phyloP scores from a whole-genome alignment of 2,329 filamentous ascomycete genomes.

The Pestalotiopsis fici region DNA sequence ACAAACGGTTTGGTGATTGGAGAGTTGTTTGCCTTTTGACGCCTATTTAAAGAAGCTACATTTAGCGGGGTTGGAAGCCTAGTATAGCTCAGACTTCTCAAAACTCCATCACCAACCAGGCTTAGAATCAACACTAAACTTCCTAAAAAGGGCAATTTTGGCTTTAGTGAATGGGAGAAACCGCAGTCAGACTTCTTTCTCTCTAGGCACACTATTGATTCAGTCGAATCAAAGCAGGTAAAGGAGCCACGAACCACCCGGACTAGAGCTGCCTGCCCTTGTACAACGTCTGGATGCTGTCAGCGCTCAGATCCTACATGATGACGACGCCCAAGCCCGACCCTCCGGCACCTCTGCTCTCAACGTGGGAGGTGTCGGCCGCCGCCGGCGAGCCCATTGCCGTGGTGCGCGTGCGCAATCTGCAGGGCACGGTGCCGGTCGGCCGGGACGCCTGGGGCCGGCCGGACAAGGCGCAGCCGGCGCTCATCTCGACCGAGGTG shows the following conservation, averaged over 20 bases:
- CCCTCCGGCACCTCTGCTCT: conserved; percentile 32
- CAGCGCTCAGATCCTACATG: conserved; percentile 21
- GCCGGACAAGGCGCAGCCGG: conserved; percentile 57
- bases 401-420: conserved; percentile 61
- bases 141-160: not conserved
- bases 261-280: too few relatives aligned
- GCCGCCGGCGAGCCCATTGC: conserved; percentile 48
- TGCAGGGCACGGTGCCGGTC: conserved; percentile 57
- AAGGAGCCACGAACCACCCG: too few relatives aligned
- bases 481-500: conserved; percentile 61
- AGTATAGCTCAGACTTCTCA: not conserved
- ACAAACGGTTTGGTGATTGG: not conserved
- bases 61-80: not conserved
- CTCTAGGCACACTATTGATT: not conserved
- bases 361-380: conserved; percentile 37
- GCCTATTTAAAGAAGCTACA: not conserved
- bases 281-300: conserved; percentile 20
- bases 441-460: conserved; percentile 71
- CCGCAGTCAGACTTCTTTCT: not conserved
- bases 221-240: too few relatives aligned
- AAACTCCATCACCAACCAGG: not conserved
- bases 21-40: not conserved
- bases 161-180: not conserved
- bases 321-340: conserved; percentile 17
- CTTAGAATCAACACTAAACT: not conserved